Evolutionary conservation across 495 filamentous ascomycete species (phyloP), one percentile per base, ranked within the genome.

Genomic region (Chaetomium cochliodes): DNA sequence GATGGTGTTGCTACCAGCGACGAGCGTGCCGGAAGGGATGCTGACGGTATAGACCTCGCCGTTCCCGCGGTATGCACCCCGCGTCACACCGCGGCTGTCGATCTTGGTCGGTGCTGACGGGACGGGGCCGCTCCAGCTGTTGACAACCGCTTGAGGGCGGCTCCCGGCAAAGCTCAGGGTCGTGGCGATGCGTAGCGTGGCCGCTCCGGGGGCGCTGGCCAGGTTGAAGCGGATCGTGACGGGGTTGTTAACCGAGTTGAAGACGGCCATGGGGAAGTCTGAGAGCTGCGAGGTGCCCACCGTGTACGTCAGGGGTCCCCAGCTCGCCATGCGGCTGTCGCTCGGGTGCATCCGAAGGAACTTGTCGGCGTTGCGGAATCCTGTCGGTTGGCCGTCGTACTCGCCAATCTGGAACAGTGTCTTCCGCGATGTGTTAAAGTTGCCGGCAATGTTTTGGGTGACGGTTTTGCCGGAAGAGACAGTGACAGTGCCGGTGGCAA

Each of bases 341-440:
- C 82, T 83, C 5, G 87, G 87, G 63, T 90, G 87, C 87, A 90
- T 90, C 53, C 81, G 76, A 51, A 85, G 79, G 66, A 88, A 83
- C 65, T 87, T 87, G 49, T 79, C 85, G 22, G 86, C 86, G 69
- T 90, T 89, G 54, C 78, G 78, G 80, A 90, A 89, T 11, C 85
- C 85, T 8, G 79, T 87, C 15, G 87, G 87, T 67, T 82, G 79
- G 56, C 85, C 86, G 65, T 90, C 86, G 71, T 83, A 86, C 37
- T 84, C 80, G 41, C 87, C 87, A 25, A 89, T 88, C 68, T 84
- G 84, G 76, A 82, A 89, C 42, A 90, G 71, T 2, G 84, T 84
- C 0, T 74, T 83, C 6, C 77, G 77, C 2, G 62, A 37, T 23
- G 67, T 63, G 64, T 52, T 68, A 62, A 71, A 68, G 20, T 81